Base-by-base conservation (phyloP, 2,329 filamentous ascomycete genomes). In the Incumbomyces delicatus region DNA sequence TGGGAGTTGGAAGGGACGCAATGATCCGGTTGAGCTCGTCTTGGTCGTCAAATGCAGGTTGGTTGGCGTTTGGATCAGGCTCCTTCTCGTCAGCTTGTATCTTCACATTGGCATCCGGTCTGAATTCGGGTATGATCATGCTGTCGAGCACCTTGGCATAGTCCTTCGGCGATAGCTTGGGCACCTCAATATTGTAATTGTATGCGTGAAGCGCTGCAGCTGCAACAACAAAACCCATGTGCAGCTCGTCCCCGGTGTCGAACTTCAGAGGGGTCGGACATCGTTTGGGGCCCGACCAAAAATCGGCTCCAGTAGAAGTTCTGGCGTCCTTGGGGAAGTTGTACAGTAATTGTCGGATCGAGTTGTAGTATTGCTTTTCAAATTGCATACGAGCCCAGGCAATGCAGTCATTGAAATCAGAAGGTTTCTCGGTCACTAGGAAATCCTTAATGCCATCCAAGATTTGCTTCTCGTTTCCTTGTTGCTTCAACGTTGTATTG, bases 221-320 rank as follows among this genome's bases (percentile, higher is more conserved):
- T 14, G 92, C 81, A 52, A 94, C 79, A 46, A 98, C 74, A 63
- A 95, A 98, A 32, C 78, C 80, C 61, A 90, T 83, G 67, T 98
- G 92, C 17, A 87, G 92, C 10, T 81, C 74, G 67, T 95, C 92
- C 50, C 81, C 77, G 39, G 82, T 67, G 58, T 95, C 86, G 57
- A 98, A 98, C 64, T 86, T 89, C 61, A 96, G 74, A 53, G 90
- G 77, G 53, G 94, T 87, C 4, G 92, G 92, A 11, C 92, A 92
- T 60, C 92, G 87, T 78, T 98, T 98, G 41, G 92, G 92, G 10
- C 92, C 90, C 27, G 92, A 96, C 92, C 92, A 98, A 76, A 98
- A 98, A 1, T 80, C 85, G 53, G 89, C 85, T 29, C 92, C 92
- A 32, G 78, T 84, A 2, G 88, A 94, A 1, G 92, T 95, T 46